A percentile compares a stretch with the other conserved stretches of the same genome.
Evolutionary conservation across 495 filamentous ascomycete species (phyloP).

Genomic region (Aspergillus heteromorphus): DNA sequence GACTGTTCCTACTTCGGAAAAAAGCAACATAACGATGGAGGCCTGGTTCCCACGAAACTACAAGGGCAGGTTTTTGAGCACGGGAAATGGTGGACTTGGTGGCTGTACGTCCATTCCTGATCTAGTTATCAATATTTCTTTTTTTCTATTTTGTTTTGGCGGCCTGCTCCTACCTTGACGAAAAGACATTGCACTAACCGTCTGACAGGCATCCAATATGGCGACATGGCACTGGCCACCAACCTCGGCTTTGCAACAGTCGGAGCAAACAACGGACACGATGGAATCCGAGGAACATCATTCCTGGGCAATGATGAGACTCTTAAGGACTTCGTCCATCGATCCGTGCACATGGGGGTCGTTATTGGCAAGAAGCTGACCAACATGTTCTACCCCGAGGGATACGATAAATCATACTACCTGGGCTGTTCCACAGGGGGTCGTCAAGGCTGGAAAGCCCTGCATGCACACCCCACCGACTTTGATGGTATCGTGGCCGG

Average conservation of each 20-base stretch:
- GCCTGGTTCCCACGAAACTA: too few species aligned
- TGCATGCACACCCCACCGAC: conserved; percentile 45
- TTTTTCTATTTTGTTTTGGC: too few species aligned
- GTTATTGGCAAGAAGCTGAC: conserved; percentile 46
- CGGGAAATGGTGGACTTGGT: too few species aligned
- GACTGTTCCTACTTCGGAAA: too few species aligned
- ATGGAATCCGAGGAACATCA: background rate
- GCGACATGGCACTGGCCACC: background rate
- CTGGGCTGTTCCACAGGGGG: conserved; percentile 54
- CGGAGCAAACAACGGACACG: background rate
- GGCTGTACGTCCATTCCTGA: too few species aligned
- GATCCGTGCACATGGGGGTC: conserved; percentile 52
- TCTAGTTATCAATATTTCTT: too few species aligned
- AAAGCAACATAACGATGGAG: too few species aligned
- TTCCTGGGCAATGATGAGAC: conserved; percentile 14
- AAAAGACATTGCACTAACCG: too few species aligned
- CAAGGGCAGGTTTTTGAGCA: too few species aligned
- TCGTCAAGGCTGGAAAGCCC: conserved; percentile 46
- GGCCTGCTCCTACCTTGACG: too few species aligned
- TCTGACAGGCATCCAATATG: background rate
- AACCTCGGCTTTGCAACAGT: background rate
- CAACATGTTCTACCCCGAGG: conserved; percentile 41
- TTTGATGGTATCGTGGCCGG: conserved; percentile 67
- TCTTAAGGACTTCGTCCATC: conserved; percentile 45
- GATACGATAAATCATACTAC: conserved; percentile 47